phyloP scores from a whole-genome alignment of 192 early-diverging fungal species.

The Backusella luteola region DNA sequence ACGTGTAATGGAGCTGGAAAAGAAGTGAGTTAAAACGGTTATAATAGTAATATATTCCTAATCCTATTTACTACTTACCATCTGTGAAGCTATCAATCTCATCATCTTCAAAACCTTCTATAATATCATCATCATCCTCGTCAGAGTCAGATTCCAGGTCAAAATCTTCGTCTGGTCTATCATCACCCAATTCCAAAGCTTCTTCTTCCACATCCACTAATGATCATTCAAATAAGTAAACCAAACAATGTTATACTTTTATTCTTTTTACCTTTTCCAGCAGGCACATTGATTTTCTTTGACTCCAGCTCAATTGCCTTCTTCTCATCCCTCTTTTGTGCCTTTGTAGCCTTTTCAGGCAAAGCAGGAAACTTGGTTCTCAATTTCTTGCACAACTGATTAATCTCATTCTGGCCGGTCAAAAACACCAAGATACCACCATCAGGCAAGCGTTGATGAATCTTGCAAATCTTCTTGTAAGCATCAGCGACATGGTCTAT shows the following conservation, averaged over 20 bases:
- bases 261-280: conserved; percentile 37
- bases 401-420: conserved; percentile 94
- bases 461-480: conserved; percentile 89
- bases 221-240: background rate
- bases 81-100: conserved; percentile 63
- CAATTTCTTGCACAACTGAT: conserved; percentile 71
- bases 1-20: conserved; percentile 74
- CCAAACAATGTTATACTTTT: background rate
- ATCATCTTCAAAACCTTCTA: conserved; percentile 56
- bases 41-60: background rate
- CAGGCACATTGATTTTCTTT: conserved; percentile 2
- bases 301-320: conserved; percentile 17
- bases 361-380: conserved; percentile 65
- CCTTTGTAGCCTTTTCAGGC: conserved; percentile 33
- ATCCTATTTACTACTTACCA: conserved; percentile 17
- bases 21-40: background rate
- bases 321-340: conserved; percentile 32
- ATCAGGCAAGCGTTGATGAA: conserved; percentile 87
- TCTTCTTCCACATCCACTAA: conserved; percentile 58
- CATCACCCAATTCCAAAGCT: conserved; percentile 57
- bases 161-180: conserved; percentile 45
- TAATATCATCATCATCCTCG: conserved; percentile 54
- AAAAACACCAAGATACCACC: conserved; percentile 95
- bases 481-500: conserved; percentile 88
- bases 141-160: conserved; percentile 40